phyloP scores from a whole-genome alignment of 2,329 filamentous ascomycete species.

The Monosporascus cannonballus region DNA sequence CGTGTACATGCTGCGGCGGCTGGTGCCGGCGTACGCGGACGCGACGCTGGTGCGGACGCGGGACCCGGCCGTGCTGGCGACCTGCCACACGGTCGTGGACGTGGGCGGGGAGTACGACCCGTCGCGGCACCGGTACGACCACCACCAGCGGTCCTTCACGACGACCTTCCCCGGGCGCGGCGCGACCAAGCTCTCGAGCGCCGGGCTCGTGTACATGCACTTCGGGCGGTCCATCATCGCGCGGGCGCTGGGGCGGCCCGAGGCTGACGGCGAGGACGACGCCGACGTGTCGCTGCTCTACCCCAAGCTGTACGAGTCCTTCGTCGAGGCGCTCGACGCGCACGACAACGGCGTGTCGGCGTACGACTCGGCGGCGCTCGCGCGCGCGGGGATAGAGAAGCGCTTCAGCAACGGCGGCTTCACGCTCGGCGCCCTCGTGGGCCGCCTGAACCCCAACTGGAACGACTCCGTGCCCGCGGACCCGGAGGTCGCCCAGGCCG shows the following conservation, averaged over 20 bases:
- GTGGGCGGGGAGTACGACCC: constrained; percentile 94
- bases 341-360: constrained; percentile 92
- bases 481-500: constrained; percentile 55
- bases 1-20: constrained; percentile 87
- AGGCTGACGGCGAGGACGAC: constrained; percentile 38
- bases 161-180: constrained; percentile 74
- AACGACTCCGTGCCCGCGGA: constrained; percentile 58
- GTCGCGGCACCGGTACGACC: constrained; percentile 74
- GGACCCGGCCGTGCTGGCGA: constrained; percentile 69
- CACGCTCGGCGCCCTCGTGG: constrained; percentile 77
- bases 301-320: constrained; percentile 85
- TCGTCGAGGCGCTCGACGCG: constrained; percentile 92
- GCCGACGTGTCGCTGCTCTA: constrained; percentile 70
- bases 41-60: constrained; percentile 79
- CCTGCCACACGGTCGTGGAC: constrained; percentile 93
- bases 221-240: constrained; percentile 83
- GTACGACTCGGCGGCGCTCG: constrained; percentile 67
- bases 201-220: constrained; percentile 92
- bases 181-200: constrained; percentile 83
- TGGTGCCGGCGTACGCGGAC: constrained; percentile 66
- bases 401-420: constrained; percentile 80
- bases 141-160: constrained; percentile 89
- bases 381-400: constrained; percentile 69
- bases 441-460: constrained; percentile 72
- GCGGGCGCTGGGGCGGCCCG: constrained; percentile 42